These are phyloP conservation scores for Iodosphaeria phyllophila DNA, from an alignment of 2,329 filamentous ascomycete species.

Conservation along the genomic window DNA sequence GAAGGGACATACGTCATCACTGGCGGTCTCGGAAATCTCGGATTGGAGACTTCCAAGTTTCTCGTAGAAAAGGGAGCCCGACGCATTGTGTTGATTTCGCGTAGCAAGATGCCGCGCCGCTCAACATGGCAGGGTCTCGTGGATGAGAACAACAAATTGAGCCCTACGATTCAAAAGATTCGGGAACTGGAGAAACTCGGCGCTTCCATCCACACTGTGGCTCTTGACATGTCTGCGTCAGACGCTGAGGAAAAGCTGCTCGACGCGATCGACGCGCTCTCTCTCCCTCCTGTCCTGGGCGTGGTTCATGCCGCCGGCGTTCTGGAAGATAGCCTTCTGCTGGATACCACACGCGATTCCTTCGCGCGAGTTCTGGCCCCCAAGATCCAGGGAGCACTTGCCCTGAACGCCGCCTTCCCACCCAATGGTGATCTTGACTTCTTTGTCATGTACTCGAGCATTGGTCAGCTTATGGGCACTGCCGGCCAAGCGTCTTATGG, in stretches of 20 bases:
- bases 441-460: constrained; percentile 13
- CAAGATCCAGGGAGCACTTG: constrained; percentile 15
- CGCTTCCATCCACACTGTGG: constrained; percentile 13
- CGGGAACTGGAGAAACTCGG: constrained; percentile 13
- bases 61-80: constrained; percentile 20
- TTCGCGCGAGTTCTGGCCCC: constrained; percentile 15
- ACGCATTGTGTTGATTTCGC: constrained; percentile 19
- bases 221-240: constrained; percentile 15
- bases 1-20: constrained; percentile 24
- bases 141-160: constrained; percentile 4
- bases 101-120: constrained; percentile 16
- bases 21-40: constrained; percentile 18
- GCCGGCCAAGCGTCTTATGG: constrained; percentile 13
- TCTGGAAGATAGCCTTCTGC: constrained; percentile 16
- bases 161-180: constrained; percentile 9
- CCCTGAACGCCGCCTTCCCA: constrained; percentile 11
- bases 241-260: constrained; percentile 8
- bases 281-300: constrained; percentile 18
- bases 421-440: constrained; percentile 11
- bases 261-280: constrained; percentile 11
- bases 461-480: constrained; percentile 13
- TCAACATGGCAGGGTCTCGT: constrained; percentile 9
- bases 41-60: constrained; percentile 17
- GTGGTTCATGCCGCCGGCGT: constrained; percentile 22
- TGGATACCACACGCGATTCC: constrained; percentile 10